These are phyloP conservation scores for Poa annua DNA, from an alignment of 176 grass and related monocot species.

Conservation along the genomic window DNA sequence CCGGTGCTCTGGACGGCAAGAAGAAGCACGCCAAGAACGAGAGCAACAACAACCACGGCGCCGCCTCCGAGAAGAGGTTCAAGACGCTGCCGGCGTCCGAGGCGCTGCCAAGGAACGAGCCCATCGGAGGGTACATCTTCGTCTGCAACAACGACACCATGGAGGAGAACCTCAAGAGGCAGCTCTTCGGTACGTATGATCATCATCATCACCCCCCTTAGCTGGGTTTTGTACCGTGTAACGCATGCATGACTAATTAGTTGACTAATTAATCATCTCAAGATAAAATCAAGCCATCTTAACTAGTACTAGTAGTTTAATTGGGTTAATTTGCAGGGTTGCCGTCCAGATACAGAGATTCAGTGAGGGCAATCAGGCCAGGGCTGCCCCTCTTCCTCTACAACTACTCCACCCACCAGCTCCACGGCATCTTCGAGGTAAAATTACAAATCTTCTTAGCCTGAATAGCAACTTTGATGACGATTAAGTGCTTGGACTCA, in stretches of 20 bases:
- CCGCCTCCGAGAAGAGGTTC: conserved; percentile 77
- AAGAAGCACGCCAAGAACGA: conserved; percentile 50
- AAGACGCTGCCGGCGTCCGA: conserved; percentile 92
- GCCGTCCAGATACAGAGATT: conserved; percentile 94
- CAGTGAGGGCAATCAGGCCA: conserved; percentile 84
- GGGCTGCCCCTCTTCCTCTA: conserved; percentile 98
- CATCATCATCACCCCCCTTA: neutral
- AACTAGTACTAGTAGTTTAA: neutral
- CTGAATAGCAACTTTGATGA: neutral
- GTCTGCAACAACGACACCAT: conserved; percentile 99
- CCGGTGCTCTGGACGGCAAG: conserved; percentile 38
- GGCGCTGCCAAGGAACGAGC: conserved; percentile 77
- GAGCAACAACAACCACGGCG: conserved; percentile 36
- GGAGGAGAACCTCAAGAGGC: conserved; percentile 91
- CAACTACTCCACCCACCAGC: conserved; percentile 99
- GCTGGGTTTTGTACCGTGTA: too few species aligned
- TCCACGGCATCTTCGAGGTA: conserved; percentile 98
- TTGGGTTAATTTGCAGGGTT: conserved; percentile 38
- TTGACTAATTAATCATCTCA: too few species aligned
- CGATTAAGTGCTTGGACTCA: neutral
- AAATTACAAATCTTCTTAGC: neutral
- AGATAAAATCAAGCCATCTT: neutral
- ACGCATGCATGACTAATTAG: too few species aligned
- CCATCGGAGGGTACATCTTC: conserved; percentile 94
- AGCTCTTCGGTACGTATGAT: conserved; percentile 91